Evolutionary conservation across 371 early-diverging fungal genomes (phyloP).

Genomic region (Coemansia sp.): DNA sequence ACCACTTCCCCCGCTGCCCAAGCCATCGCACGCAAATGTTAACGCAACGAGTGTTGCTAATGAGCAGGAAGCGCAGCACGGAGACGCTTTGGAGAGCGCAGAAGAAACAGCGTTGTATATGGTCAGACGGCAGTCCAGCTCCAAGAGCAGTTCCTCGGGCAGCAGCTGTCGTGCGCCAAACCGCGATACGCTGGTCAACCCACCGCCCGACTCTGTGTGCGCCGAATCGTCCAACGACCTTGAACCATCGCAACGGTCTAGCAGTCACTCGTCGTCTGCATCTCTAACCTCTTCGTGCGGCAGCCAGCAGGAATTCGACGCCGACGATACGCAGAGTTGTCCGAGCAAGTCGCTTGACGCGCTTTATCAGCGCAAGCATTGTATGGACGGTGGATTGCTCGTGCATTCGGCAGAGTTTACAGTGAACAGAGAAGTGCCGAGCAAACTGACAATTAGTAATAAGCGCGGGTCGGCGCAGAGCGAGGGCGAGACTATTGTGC

Average conservation of each 20-base stretch:
- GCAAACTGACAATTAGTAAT: constrained; percentile 7
- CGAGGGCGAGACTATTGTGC: constrained; percentile 46
- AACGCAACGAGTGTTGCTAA: not conserved
- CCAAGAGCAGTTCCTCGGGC: not conserved
- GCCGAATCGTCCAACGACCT: not conserved
- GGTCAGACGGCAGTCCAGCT: constrained; percentile 7
- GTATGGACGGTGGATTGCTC: no score
- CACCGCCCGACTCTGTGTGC: not conserved
- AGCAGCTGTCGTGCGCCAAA: constrained; percentile 4
- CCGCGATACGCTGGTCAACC: constrained; percentile 32
- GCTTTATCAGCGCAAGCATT: not conserved
- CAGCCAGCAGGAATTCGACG: not conserved
- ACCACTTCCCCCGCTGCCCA: constrained; percentile 40
- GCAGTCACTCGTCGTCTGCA: not conserved
- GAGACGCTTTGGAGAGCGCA: not conserved
- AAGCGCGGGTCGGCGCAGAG: constrained; percentile 48
- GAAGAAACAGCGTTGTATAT: constrained; percentile 17
- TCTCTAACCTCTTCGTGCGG: not conserved
- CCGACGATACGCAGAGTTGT: not conserved
- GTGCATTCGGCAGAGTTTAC: not conserved
- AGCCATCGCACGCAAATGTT: not conserved
- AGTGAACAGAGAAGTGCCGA: not conserved
- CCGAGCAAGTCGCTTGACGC: not conserved
- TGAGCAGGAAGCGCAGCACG: not conserved
- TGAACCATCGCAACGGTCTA: not conserved